Percentiles rank a stretch among this genome's conserved stretches.
phyloP scores from a whole-genome alignment of 2,329 filamentous ascomycete species.

The Fusarium chlamydosporum region DNA sequence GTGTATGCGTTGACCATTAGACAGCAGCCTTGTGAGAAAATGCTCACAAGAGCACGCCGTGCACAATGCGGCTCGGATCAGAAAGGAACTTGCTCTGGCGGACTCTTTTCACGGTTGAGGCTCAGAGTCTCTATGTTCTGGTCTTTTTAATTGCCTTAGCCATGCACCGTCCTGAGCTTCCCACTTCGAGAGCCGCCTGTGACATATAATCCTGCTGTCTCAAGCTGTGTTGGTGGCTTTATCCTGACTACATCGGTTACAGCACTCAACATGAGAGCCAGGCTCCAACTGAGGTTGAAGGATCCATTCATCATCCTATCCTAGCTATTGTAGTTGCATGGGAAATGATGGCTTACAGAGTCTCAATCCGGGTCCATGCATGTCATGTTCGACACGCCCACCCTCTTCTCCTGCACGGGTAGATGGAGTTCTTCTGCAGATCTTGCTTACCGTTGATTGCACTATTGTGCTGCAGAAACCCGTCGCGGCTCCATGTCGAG shows the following conservation, averaged over 20 bases:
- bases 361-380: slow-evolving; percentile 39
- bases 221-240: slow-evolving; percentile 24
- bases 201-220: slow-evolving; percentile 3
- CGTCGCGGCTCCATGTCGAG: slow-evolving; percentile 13
- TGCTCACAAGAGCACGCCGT: slow-evolving; percentile 20
- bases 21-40: slow-evolving; percentile 1
- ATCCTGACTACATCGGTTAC: slow-evolving; percentile 5
- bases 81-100: slow-evolving; percentile 4
- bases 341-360: slow-evolving; percentile 45
- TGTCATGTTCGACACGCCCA: slow-evolving; percentile 15
- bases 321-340: slow-evolving; percentile 28
- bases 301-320: slow-evolving; percentile 24
- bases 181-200: slow-evolving; percentile 20
- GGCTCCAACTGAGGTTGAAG: background rate
- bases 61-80: background rate
- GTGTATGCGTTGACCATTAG: background rate
- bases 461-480: slow-evolving; percentile 22
- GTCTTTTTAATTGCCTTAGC: background rate
- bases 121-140: slow-evolving; percentile 6
- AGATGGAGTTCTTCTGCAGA: slow-evolving; percentile 28
- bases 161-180: slow-evolving; percentile 18
- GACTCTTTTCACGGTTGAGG: slow-evolving; percentile 22
- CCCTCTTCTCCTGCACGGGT: slow-evolving; percentile 24
- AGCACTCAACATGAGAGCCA: background rate
- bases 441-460: slow-evolving; percentile 34